Evolutionary conservation across 805 yeast species (phyloP).

Genomic region (Candida orba): DNA sequence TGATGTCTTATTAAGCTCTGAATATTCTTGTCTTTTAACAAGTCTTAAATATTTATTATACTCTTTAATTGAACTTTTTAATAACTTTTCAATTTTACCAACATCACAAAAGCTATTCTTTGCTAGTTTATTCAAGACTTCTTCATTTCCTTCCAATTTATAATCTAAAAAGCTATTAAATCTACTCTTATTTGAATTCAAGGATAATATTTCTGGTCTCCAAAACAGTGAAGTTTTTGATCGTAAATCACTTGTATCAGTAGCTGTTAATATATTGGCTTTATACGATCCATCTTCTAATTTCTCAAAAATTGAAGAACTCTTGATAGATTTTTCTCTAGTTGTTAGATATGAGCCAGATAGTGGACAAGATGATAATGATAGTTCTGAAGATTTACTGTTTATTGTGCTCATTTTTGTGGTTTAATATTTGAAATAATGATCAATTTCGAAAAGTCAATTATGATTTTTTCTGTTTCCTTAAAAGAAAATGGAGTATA

Average conservation of each 20-base stretch:
- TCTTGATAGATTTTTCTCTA: neutral
- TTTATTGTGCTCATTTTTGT: too few relatives aligned
- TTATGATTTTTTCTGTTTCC: too few relatives aligned
- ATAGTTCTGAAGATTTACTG: neutral
- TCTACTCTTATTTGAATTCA: neutral
- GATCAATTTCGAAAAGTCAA: too few relatives aligned
- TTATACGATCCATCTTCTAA: slow-evolving; percentile 5
- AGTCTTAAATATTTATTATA: slow-evolving; percentile 3
- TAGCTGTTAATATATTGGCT: slow-evolving; percentile 1
- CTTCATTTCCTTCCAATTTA: neutral
- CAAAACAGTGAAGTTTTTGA: slow-evolving; percentile 3
- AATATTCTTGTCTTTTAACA: neutral
- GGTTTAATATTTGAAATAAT: too few relatives aligned
- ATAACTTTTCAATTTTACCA: neutral
- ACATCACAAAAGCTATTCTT: neutral
- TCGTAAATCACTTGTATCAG: neutral
- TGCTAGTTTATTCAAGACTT: slow-evolving; percentile 8
- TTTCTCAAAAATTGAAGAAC: slow-evolving; percentile 5
- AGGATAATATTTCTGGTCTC: slow-evolving; percentile 2
- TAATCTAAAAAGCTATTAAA: neutral
- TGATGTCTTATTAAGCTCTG: neutral
- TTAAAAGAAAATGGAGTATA: too few relatives aligned
- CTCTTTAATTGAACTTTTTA: neutral
- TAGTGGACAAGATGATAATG: slow-evolving; percentile 1
- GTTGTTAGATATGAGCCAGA: neutral